Percentiles rank a stretch among this genome's conserved stretches.
Conservation (phyloP, 192 early-diverging fungal species). For the Coemansia sp. region DNA sequence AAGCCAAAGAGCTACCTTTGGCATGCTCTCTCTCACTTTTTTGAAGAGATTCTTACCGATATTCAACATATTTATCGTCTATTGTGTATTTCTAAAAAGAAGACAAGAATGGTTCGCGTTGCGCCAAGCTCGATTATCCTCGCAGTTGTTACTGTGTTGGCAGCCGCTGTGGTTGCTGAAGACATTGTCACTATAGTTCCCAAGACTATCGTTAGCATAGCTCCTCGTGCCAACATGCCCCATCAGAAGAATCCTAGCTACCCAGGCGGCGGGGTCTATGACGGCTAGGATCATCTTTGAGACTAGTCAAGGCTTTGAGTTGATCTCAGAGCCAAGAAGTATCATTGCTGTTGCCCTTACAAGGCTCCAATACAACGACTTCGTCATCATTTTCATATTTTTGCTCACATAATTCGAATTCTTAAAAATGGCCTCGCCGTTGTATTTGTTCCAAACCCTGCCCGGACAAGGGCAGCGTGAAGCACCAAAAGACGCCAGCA, state of each 20-base stretch:
- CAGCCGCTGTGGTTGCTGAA: not conserved
- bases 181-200: not conserved
- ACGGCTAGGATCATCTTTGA: slow-evolving; percentile 1
- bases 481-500: not conserved
- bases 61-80: not conserved
- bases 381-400: too few species aligned
- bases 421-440: too few species aligned
- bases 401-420: too few species aligned
- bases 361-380: too few species aligned
- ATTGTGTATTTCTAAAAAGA: not conserved
- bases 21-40: not conserved
- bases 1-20: too few species aligned
- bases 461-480: not conserved
- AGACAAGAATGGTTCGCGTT: not conserved
- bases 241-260: slow-evolving; percentile 11
- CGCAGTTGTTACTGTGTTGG: not conserved
- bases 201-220: slow-evolving; percentile 12
- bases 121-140: not conserved
- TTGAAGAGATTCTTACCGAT: not conserved
- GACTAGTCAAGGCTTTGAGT: too few species aligned
- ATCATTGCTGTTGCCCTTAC: too few species aligned
- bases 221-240: slow-evolving; percentile 4
- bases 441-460: too few species aligned
- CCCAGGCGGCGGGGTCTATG: slow-evolving; percentile 12
- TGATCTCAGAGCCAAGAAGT: too few species aligned